Evolutionary conservation across 2,329 filamentous ascomycete species (phyloP), one percentile per base, ranked within the genome.

Genomic region (Aspergillus ustus): DNA sequence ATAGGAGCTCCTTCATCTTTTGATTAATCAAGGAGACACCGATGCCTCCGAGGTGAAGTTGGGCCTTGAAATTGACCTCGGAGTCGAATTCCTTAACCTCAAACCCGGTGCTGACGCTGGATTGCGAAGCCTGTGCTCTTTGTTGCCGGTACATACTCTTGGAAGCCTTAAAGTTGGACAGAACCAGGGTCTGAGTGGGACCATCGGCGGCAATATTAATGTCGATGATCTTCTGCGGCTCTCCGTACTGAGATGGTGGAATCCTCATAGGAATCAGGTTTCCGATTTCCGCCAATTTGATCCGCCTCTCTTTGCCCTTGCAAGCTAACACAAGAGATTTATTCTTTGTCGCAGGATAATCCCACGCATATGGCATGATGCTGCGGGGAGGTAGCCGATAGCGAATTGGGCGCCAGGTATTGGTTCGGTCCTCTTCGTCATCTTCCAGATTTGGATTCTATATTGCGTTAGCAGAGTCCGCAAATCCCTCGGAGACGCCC

Each of bases 281-380:
- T 25, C 95, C 95, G 71, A 99, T 99, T 75, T 99, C 95, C 2
- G 94, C 92, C 67, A 99, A 84, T 76, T 96, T 97, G 74, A 99
- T 90, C 72, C 97, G 92, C 31, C 95, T 85, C 73, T 97, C 93
- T 72, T 90, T 92, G 63, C 89, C 88, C 70, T 89, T 88, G 7
- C 89, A 90, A 57, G 83, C 89, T 72, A 99, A 87, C 53, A 98
- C 88, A 44, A 99, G 86, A 74, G 97, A 95, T 71, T 95, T 96
- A 79, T 92, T 90, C 79, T 96, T 97, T n/a, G 93, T 93, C 1
- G 95, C 94, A 1, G 95, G 96, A 78, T 97, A 99, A 74, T 99
- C 96, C 95, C 95, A 99, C 1, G 95, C 94, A 72, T 99, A 99
- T 0, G 96, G 95, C 95, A 99, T 99, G 77, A 99, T 97, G 77